A percentile compares a stretch with the other conserved stretches of the same genome.
Conservation (phyloP, 495 filamentous ascomycete genomes). For the Thermothielavioides terrestris region DNA sequence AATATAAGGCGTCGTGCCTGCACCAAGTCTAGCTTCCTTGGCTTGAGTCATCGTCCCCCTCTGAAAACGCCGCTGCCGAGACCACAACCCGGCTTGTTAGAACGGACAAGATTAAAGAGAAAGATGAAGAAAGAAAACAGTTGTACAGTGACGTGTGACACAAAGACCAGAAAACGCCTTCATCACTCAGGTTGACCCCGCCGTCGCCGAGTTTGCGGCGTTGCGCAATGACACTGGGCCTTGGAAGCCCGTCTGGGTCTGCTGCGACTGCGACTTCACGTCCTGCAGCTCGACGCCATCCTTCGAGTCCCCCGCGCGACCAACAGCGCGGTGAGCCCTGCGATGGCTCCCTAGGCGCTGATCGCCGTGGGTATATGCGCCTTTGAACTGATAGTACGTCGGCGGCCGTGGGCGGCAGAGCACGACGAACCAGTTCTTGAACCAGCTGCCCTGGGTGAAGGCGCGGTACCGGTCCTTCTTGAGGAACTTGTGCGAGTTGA, state of each 20-base stretch:
- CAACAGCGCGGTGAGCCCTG: not conserved
- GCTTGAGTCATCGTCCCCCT: not conserved
- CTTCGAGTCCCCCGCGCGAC: slow-evolving; percentile 12
- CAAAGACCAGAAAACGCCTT: too few relatives aligned
- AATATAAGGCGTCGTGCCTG: slow-evolving; percentile 1
- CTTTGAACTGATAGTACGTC: slow-evolving; percentile 84
- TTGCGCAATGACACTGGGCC: not conserved
- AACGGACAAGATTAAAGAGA: not conserved
- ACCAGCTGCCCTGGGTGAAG: slow-evolving; percentile 68
- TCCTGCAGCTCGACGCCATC: slow-evolving; percentile 41
- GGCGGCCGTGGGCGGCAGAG: slow-evolving; percentile 77
- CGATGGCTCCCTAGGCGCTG: slow-evolving; percentile 55
- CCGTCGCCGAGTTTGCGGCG: not conserved
- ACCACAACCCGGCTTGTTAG: not conserved
- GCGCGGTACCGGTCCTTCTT: slow-evolving; percentile 87
- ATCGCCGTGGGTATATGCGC: slow-evolving; percentile 67
- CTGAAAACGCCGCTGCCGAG: slow-evolving; percentile 5
- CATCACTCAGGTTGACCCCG: too few relatives aligned
- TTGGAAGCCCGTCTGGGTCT: not conserved
- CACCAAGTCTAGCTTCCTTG: slow-evolving; percentile 1
- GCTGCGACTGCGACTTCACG: slow-evolving; percentile 18
- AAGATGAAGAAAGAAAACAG: not conserved
- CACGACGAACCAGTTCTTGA: slow-evolving; percentile 75
- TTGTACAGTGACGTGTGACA: too few relatives aligned
- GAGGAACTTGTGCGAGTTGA: slow-evolving; percentile 89